Evolutionary conservation across 148 eudicot genomes (phyloP), one percentile per base, ranked within the genome.

Genomic region (Fallopia convolvulus): DNA sequence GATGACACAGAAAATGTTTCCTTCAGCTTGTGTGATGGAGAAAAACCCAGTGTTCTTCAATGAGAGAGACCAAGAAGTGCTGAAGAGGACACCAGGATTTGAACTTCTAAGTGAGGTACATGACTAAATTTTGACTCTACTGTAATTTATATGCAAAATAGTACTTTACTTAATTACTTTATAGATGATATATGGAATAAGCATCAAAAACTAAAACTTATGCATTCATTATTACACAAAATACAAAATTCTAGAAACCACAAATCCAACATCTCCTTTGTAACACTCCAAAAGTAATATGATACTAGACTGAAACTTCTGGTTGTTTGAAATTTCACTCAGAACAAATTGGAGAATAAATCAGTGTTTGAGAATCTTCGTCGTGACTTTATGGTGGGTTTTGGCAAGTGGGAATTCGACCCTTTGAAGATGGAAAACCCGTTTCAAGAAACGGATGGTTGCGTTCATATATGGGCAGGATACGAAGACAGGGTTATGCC

Each of bases 331-430:
- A 6, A 39, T 15, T 10, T 21, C 4, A 73, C 20, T 73, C 75
- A 73, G 75, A 46, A 73, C 53, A 73, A 73, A 21, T 14, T 73
- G 75, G 36, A 44, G 75, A 30, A 73, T 2, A 44, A 46, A 32
- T 15, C 53, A 0, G 75, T 73, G 14, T 73, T 73, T 48, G 75
- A 73, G 75, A 73, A 46, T 73, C 79, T 86, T 26, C 79, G 77
- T 53, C 75, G 84, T 5, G 89, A 88, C 66, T 48, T 88, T 18
- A 85, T 82, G 70, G 89, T 86, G 52, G 83, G 82, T 8, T 88
- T 81, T 56, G 87, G 87, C 6, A 84, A 81, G 42, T 88, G 89
- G 89, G 91, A 86, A 41, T 88, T 88, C 8, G 89, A 88, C 60
- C 91, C 89, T 0, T 50, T 84, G 81, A 78, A 81, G 20, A 74